A percentile compares a stretch with the other conserved stretches of the same genome.
These are phyloP conservation scores for Ogataea glucozyma DNA, from an alignment of 805 yeast species.

Conservation along the genomic window DNA sequence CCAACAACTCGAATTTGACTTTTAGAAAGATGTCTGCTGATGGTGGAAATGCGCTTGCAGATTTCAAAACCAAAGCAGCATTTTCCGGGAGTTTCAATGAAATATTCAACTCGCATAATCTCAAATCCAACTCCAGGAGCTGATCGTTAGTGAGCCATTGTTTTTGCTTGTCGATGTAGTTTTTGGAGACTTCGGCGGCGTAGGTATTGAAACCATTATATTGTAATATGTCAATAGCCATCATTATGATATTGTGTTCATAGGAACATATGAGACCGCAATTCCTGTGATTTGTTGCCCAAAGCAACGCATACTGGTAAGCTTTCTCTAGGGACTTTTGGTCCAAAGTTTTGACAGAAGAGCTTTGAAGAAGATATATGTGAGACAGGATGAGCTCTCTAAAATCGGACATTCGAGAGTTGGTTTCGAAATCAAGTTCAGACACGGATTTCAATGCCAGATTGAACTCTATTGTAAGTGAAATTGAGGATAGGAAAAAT, in stretches of 20 bases:
- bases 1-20: slow-evolving; percentile 28
- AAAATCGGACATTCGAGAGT: slow-evolving; percentile 14
- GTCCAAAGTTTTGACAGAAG: slow-evolving; percentile 11
- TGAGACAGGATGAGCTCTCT: slow-evolving; percentile 27
- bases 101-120: slow-evolving; percentile 6
- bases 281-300: slow-evolving; percentile 6
- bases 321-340: slow-evolving; percentile 14
- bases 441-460: slow-evolving; percentile 25
- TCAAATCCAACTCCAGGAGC: slow-evolving; percentile 2
- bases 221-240: slow-evolving; percentile 27
- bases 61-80: slow-evolving; percentile 3
- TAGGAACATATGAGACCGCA: slow-evolving; percentile 17
- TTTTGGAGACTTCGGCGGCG: slow-evolving; percentile 17
- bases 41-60: slow-evolving; percentile 11
- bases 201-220: slow-evolving; percentile 22
- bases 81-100: slow-evolving; percentile 12
- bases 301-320: slow-evolving; percentile 7
- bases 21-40: slow-evolving; percentile 24
- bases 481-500: slow-evolving; percentile 32
- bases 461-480: slow-evolving; percentile 27
- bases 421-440: slow-evolving; percentile 17
- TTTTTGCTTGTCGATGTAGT: slow-evolving; percentile 6
- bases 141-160: slow-evolving; percentile 8
- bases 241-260: slow-evolving; percentile 36
- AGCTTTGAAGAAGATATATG: slow-evolving; percentile 25